Evolutionary conservation across 2,329 filamentous ascomycete genomes (phyloP).

Genomic region (Fusarium sp.): DNA sequence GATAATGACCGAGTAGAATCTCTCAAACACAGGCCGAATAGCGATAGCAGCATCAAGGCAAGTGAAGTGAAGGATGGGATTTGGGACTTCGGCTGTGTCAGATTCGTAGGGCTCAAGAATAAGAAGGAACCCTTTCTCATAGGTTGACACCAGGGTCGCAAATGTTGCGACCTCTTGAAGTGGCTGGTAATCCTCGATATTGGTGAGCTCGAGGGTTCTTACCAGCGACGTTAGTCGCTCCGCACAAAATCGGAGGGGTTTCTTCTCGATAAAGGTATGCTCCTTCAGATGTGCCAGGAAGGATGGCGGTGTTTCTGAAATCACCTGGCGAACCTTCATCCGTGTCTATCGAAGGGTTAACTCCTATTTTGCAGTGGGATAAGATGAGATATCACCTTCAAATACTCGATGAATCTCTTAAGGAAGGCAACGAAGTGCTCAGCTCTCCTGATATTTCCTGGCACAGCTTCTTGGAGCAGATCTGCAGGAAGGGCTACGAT

Average conservation of each 20-base stretch:
- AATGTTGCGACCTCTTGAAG: constrained; percentile 98
- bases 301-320: constrained; percentile 94
- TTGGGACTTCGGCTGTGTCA: constrained; percentile 93
- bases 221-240: constrained; percentile 95
- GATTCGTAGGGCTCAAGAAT: constrained; percentile 99
- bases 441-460: constrained; percentile 93
- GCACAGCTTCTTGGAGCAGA: constrained; percentile 92
- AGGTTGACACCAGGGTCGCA: constrained; percentile 94
- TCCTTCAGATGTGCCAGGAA: constrained; percentile 95
- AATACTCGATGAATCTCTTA: constrained; percentile 96
- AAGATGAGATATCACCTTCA: constrained; percentile 69
- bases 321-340: constrained; percentile 98
- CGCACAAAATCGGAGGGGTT: constrained; percentile 93
- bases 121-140: constrained; percentile 94
- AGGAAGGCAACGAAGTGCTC: constrained; percentile 97
- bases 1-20: constrained; percentile 98
- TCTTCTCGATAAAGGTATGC: constrained; percentile 97
- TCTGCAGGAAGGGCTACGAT: constrained; percentile 84
- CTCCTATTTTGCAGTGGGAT: not conserved
- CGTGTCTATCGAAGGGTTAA: constrained; percentile 70
- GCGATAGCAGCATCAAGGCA: constrained; percentile 98
- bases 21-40: constrained; percentile 96
- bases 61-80: constrained; percentile 96
- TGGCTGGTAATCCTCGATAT: constrained; percentile 97
- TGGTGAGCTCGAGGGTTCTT: constrained; percentile 92